Evolutionary conservation across 2,329 filamentous ascomycete genomes (phyloP), one percentile per base, ranked within the genome.

Genomic region (Orbilia brochopaga): DNA sequence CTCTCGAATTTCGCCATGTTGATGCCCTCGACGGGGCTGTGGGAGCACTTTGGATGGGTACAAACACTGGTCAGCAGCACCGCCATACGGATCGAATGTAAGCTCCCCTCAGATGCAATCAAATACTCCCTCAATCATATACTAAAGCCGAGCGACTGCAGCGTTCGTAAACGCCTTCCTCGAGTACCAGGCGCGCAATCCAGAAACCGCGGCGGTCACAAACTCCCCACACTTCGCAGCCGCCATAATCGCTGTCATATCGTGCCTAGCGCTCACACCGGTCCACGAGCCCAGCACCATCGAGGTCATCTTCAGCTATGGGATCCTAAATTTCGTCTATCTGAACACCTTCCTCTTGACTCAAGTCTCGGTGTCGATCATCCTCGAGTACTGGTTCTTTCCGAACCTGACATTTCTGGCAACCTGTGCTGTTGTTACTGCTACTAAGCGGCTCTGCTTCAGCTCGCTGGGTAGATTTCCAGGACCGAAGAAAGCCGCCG

Each of bases 261-360:
- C 65, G 17, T 69, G 23, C 37, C 23, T 69, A 17, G 23, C 42
- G 7, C 21, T 69, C 1, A 23, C 17, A 17, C 37, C 52, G 1
- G 30, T 54, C 21, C 52, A 51, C 2, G 65, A 69, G 15, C 32
- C 53, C 1, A 27, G 27, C 35, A 58, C 58, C 23, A 58, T 69
- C 13, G 65, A 69, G 53, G 53, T 69, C 32, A 52, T 63, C 42
- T 69, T 69, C 48, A 52, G 65, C 42, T 69, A 59, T 11, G 58
- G 44, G 10, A 63, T 63, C 35, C 53, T 69, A 35, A 69, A 63
- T 19, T 54, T 62, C 27, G 65, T 69, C 42, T 63, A 62, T 19
- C 17, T 69, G 7, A 51, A 53, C 46, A 40, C 35, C 6, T 46
- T 69, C 8, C 3, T 63, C 11, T 46, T 69, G 53, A 53, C 48